phyloP scores from a whole-genome alignment of 2,329 filamentous ascomycete species.

The Ophiostoma montium region DNA sequence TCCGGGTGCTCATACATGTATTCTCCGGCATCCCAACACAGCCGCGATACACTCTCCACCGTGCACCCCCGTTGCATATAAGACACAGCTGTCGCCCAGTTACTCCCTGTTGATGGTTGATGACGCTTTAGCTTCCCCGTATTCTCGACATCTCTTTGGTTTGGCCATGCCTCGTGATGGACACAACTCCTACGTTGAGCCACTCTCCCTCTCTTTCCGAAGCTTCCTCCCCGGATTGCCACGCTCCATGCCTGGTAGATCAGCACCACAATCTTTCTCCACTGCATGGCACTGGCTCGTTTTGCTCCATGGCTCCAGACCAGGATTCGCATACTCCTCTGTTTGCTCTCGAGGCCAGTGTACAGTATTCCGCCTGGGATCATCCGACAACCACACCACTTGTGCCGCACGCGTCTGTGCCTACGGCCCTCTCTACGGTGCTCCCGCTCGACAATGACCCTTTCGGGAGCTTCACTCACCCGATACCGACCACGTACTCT shows the following conservation, averaged over 20 bases:
- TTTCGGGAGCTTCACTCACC: conserved; percentile 32
- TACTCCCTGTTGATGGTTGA: not conserved
- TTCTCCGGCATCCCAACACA: not conserved
- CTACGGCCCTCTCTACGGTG: conserved; percentile 21
- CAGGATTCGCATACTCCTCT: conserved; percentile 25
- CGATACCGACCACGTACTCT: conserved; percentile 26
- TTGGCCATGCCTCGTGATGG: conserved; percentile 24
- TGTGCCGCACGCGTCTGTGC: conserved; percentile 23
- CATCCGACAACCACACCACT: conserved; percentile 27
- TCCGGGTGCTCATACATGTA: not conserved
- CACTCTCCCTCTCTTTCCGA: conserved; percentile 28
- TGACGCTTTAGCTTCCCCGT: not conserved
- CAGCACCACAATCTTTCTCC: conserved; percentile 30
- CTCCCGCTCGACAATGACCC: conserved; percentile 36
- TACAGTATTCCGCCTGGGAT: conserved; percentile 28
- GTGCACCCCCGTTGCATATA: not conserved
- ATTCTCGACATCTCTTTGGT: not conserved
- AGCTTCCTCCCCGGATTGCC: conserved; percentile 29
- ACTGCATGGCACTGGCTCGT: conserved; percentile 24
- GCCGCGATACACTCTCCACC: not conserved
- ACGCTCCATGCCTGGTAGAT: conserved; percentile 29
- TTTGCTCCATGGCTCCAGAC: conserved; percentile 24
- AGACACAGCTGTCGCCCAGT: not conserved
- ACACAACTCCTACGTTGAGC: conserved; percentile 34
- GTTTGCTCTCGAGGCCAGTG: conserved; percentile 26